Base-by-base conservation (phyloP, 1,139 yeast genomes). In the Pichia inconspicua region DNA sequence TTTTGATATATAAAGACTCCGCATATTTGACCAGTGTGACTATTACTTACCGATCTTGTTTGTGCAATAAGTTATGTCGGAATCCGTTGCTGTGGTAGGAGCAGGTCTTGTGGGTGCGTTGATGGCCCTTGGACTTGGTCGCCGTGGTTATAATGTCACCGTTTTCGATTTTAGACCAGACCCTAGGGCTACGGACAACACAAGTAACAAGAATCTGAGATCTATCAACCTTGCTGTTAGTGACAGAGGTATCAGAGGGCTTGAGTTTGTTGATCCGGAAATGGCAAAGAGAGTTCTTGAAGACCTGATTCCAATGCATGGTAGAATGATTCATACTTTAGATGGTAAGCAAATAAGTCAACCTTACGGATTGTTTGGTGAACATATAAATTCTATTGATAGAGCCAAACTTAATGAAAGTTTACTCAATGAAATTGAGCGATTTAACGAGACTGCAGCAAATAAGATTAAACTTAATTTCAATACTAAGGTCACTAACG, bases 71-170 rank as follows among this genome's bases (percentile, higher is more conserved):
- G 10, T 4, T 12, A 56, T 56, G 60, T 31, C 49, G 2, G 60
- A 57, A 41, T 48, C 61, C 6, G 73, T 80, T 12, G 85, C 78
- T 1, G 72, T 83, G 37, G 75, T 82, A 14, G 90, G 94, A 1
- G 96, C 95, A 1, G 97, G 97, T 0, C 77, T 87, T 4, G 97
- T 90, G 4, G 97, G 97, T 1, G 77, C 94, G 48, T 71, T 88
- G n/a, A 78, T 92, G 0, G 95, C 96, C 0, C 66, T 90, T 25
- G 95, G 92, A 0, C 74, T 90, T 44, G 78, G 82, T 4, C 71
- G 79, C 48, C 74, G 78, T 51, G 96, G 96, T n/a, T 84, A 77
- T 63, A 56, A 74, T 0, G 97, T 90, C 14, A 72, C 80, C 0
- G 63, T 90, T 7, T 84, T 77, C 57, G 97, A 90, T 55, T 69